Base-by-base conservation (phyloP, 805 yeast genomes). In the Nakazawaea wickerhamii region DNA sequence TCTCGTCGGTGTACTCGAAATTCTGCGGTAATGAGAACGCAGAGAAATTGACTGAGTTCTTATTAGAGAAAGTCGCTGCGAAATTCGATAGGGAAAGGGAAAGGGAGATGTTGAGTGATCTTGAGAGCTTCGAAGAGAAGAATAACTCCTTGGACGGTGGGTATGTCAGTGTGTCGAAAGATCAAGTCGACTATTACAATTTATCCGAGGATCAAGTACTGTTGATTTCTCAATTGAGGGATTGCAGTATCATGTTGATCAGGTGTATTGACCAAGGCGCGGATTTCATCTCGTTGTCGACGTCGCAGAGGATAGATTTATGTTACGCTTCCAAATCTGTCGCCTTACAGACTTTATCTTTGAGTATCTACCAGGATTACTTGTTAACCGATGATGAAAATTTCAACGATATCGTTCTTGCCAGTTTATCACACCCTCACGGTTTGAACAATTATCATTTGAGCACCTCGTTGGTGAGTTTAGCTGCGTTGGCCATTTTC, bases 211-310 rank as follows among this genome's bases (percentile, higher is more conserved):
- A 23, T 3, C 28, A 33, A n/a, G 4, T 11, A 13, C 2, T 20
- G 10, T 20, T 40, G 14, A 15, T 42, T 14, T 15, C 22, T 57
- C 28, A 41, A 41, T 14, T 39, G 44, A 13, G 42, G 48, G 38
- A 46, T 46, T 25, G 50, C 47, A 18, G 49, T 48, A 28, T 56
- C 72, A 67, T 4, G 45, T 61, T 18, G 59, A 59, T 37, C 56
- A 68, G 63, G 27, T 59, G 67, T 19, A 61, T 81, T 43, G 85
- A 81, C 49, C 65, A 74, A 25, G 84, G 84, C 23, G 75, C 75
- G 25, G 64, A 72, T 4, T 79, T 71, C 55, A 67, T 80, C 45
- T 78, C 73, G 21, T 63, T 78, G 46, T 73, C 77, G 0, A 70
- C 78, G 4, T 60, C 60, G 28, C 63, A 65, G 30, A 62, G 81